phyloP scores from a whole-genome alignment of 192 early-diverging fungal genomes.

The Linderina pennispora region DNA sequence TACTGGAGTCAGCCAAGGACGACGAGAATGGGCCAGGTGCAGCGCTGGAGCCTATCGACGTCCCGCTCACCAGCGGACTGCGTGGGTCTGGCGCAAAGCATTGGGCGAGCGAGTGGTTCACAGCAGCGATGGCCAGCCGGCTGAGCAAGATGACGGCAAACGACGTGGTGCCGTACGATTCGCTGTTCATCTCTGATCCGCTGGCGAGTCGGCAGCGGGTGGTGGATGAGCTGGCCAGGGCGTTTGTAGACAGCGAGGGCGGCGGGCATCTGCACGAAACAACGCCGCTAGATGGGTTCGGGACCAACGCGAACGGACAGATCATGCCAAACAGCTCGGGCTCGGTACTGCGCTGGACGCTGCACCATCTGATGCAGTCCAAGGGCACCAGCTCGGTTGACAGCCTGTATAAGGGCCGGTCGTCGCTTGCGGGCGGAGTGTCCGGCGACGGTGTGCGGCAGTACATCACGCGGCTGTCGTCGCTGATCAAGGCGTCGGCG shows the following conservation, averaged over 20 bases:
- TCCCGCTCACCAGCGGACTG: slow-evolving; percentile 36
- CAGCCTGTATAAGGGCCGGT: slow-evolving; percentile 37
- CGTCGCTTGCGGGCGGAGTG: slow-evolving; percentile 39
- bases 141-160: slow-evolving; percentile 29
- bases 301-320: slow-evolving; percentile 19
- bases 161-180: slow-evolving; percentile 39
- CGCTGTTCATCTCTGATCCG: slow-evolving; percentile 26
- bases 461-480: slow-evolving; percentile 37
- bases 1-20: not conserved
- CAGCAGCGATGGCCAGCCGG: slow-evolving; percentile 25
- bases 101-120: slow-evolving; percentile 42
- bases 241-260: slow-evolving; percentile 46
- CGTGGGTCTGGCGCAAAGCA: slow-evolving; percentile 31
- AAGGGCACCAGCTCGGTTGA: slow-evolving; percentile 23
- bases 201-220: slow-evolving; percentile 11
- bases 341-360: slow-evolving; percentile 35
- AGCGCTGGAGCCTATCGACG: slow-evolving; percentile 7
- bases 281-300: slow-evolving; percentile 30
- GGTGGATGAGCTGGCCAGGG: slow-evolving; percentile 38
- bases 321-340: slow-evolving; percentile 30
- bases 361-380: slow-evolving; percentile 42
- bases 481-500: slow-evolving; percentile 31
- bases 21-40: not conserved
- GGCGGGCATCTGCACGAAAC: slow-evolving; percentile 41
- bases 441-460: slow-evolving; percentile 37